Evolutionary conservation across 2,329 filamentous ascomycete species (phyloP).

Genomic region (Cladosporium sp.): DNA sequence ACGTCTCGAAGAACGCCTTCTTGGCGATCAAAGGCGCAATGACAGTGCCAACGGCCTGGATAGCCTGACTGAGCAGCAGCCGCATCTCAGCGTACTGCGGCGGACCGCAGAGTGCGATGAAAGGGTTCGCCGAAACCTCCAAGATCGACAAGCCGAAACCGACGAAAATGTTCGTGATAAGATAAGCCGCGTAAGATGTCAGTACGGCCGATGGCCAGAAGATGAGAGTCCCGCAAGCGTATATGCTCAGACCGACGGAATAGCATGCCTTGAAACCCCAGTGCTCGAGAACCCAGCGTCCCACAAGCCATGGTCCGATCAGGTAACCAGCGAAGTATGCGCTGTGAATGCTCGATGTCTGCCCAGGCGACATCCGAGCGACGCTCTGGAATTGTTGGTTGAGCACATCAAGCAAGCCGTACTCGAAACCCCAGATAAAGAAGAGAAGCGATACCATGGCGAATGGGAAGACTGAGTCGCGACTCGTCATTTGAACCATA

Average conservation of each 20-base stretch:
- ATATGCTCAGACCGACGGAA: slow-evolving; percentile 55
- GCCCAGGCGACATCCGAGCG: slow-evolving; percentile 53
- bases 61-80: slow-evolving; percentile 54
- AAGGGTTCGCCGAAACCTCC: slow-evolving; percentile 56
- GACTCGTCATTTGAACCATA: slow-evolving; percentile 57
- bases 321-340: slow-evolving; percentile 69
- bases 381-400: slow-evolving; percentile 64
- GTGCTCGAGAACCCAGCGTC: slow-evolving; percentile 49
- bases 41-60: slow-evolving; percentile 56
- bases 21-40: slow-evolving; percentile 54
- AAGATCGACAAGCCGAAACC: slow-evolving; percentile 54
- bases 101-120: slow-evolving; percentile 57
- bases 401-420: slow-evolving; percentile 76
- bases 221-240: slow-evolving; percentile 54
- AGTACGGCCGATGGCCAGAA: slow-evolving; percentile 62
- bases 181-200: slow-evolving; percentile 54
- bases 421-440: slow-evolving; percentile 85
- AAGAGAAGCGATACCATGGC: slow-evolving; percentile 73
- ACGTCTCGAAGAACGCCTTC: slow-evolving; percentile 49
- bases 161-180: slow-evolving; percentile 58
- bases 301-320: slow-evolving; percentile 62
- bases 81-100: slow-evolving; percentile 54
- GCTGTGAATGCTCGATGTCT: slow-evolving; percentile 62
- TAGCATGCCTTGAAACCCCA: slow-evolving; percentile 60
- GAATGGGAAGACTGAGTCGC: slow-evolving; percentile 65